Percentiles rank a stretch among this genome's conserved stretches.
Conservation (phyloP, 78 protist species). For the Dictyostelium capitatum region DNA sequence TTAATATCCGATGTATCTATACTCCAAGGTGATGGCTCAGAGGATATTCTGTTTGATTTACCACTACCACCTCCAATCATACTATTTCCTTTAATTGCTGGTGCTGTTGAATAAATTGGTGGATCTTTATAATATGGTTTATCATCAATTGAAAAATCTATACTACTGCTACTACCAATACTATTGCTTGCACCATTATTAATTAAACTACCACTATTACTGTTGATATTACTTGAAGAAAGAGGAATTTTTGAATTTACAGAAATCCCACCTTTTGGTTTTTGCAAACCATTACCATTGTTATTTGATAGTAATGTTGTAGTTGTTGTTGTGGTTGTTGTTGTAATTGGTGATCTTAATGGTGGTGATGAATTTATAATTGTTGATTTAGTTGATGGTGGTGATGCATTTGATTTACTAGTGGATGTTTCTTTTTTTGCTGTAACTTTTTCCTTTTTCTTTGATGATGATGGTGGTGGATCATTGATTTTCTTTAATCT, state of each 20-base stretch:
- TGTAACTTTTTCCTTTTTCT: conserved; percentile 1
- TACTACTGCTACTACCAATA: not conserved
- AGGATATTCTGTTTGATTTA: not conserved
- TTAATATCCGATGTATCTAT: conserved; percentile 33
- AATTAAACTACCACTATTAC: not conserved
- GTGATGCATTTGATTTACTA: not conserved
- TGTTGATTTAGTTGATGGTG: not conserved
- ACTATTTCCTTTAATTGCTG: not conserved
- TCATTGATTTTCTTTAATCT: conserved; percentile 48
- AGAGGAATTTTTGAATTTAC: not conserved
- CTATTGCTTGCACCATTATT: not conserved
- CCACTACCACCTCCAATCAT: not conserved
- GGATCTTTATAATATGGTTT: conserved; percentile 51
- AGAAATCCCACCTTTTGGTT: not conserved
- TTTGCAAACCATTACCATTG: not conserved
- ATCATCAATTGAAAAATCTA: conserved; percentile 31
- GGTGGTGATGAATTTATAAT: conserved; percentile 6
- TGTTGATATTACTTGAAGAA: not conserved
- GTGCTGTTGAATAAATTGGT: conserved; percentile 17
- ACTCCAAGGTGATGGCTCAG: conserved; percentile 47
- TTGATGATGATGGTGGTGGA: not conserved
- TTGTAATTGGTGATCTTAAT: conserved; percentile 5
- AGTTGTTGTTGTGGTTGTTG: conserved; percentile 5
- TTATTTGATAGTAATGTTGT: not conserved
- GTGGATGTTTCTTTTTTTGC: not conserved